Evolutionary conservation across 2,329 filamentous ascomycete species (phyloP).

Genomic region (Paecilomyces sp.): DNA sequence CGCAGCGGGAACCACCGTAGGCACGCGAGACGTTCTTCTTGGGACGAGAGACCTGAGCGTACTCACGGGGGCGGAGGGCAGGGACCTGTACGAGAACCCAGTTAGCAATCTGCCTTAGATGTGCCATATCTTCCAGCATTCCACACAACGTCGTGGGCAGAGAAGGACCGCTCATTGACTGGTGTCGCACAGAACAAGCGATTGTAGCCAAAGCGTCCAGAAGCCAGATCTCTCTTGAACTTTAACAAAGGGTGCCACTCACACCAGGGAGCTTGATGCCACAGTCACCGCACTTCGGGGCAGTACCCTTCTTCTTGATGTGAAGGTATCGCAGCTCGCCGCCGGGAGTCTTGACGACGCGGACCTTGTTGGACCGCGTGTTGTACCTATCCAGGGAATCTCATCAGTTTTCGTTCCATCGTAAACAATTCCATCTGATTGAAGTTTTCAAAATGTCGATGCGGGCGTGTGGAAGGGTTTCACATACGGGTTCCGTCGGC

Average conservation of each 20-base stretch:
- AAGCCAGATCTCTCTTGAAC: neutral
- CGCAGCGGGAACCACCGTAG: slow-evolving; percentile 97
- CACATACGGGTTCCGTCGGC: slow-evolving; percentile 72
- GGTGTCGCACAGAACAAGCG: slow-evolving; percentile 1
- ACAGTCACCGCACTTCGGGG: slow-evolving; percentile 99
- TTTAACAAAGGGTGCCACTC: slow-evolving; percentile 48
- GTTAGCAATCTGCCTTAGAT: slow-evolving; percentile 2
- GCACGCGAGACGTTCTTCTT: slow-evolving; percentile 99
- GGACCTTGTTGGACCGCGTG: slow-evolving; percentile 94
- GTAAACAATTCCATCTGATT: slow-evolving; percentile 4
- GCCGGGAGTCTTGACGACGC: slow-evolving; percentile 92
- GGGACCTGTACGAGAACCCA: slow-evolving; percentile 58
- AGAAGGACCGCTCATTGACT: neutral
- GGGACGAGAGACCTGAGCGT: slow-evolving; percentile 92
- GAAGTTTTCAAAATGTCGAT: neutral
- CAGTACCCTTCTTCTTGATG: slow-evolving; percentile 99
- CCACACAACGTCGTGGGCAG: neutral
- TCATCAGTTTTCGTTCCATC: slow-evolving; percentile 22
- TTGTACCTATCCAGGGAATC: slow-evolving; percentile 66
- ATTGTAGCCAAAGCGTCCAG: neutral
- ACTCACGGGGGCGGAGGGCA: slow-evolving; percentile 96
- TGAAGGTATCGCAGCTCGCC: slow-evolving; percentile 93
- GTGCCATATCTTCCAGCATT: neutral
- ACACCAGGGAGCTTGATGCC: slow-evolving; percentile 95
- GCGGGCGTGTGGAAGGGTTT: slow-evolving; percentile 6